Evolutionary conservation across 176 grass and related monocot genomes (phyloP), one percentile per base, ranked within the genome.

Genomic region (Cocos nucifera): DNA sequence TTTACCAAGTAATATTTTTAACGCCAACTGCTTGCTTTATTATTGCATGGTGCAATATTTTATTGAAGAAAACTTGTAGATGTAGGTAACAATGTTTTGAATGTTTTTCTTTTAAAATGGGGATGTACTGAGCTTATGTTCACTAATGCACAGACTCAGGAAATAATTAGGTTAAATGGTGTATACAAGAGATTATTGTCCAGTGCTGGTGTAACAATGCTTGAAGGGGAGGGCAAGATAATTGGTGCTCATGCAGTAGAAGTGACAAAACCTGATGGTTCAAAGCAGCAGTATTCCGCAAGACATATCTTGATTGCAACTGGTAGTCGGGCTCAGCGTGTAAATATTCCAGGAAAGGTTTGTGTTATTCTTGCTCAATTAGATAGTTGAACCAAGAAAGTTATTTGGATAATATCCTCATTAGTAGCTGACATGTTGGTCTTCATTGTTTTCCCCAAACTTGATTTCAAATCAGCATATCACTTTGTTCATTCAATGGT

Each of bases 281-380:
- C 80, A 15, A 77, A 71, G 77, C 84, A 82, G 59, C 78, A 80
- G 51, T 79, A 90, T 44, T 79, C 75, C 0, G 49, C 84, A 8
- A 91, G 85, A 24, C 81, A 97, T 69, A 80, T 97, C 53, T 66
- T 97, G 60, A 85, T 97, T 61, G 83, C 92, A 15, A 97, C 87
- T 70, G 92, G 92, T 22, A 83, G 87, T 69, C 78, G 76, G 15
- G 84, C 92, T 52, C 76, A 85, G 1, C 84, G 62, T 66, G 78
- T 76, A 53, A 66, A 85, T 75, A 97, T 97, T 64, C 92, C 84
- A 69, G 92, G 92, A 59, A 78, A 97, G 83, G 92, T 97, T 55
- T 76, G 77, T 67, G 26, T 56, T 53, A 17, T 64, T 51, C 7
- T 50, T 35, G 30, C 19, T 55, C n/a, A 19, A 30, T 30, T 30